Evolutionary conservation across 108 stramenopile species (phyloP).

Genomic region (Asterionellopsis glacialis): DNA sequence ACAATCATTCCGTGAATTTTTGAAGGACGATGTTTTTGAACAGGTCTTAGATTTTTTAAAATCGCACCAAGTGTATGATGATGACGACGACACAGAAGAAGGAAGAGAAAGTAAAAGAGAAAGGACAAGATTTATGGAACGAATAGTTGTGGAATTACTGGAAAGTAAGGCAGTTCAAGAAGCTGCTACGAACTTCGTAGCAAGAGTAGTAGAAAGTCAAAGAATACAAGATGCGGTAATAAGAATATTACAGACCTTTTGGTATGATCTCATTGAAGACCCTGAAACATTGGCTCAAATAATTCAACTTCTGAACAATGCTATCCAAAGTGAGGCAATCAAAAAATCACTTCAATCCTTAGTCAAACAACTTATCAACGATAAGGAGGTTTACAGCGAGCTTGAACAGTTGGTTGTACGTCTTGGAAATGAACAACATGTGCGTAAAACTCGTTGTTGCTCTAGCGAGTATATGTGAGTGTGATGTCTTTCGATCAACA

Average conservation of each 20-base stretch:
- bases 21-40: background rate
- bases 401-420: constrained; percentile 54
- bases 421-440: constrained; percentile 59
- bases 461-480: too few species aligned
- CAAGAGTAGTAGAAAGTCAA: constrained; percentile 48
- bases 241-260: constrained; percentile 52
- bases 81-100: too few species aligned
- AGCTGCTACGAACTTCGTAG: constrained; percentile 32
- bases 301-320: constrained; percentile 55
- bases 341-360: constrained; percentile 53
- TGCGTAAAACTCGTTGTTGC: constrained; percentile 6
- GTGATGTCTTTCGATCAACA: background rate
- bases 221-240: constrained; percentile 64
- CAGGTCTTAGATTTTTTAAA: background rate
- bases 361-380: constrained; percentile 59
- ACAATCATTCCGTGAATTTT: background rate
- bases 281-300: constrained; percentile 68
- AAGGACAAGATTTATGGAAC: too few species aligned
- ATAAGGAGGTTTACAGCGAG: constrained; percentile 70
- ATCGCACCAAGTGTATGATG: too few species aligned
- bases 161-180: constrained; percentile 36
- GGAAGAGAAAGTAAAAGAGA: too few species aligned
- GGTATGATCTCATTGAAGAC: constrained; percentile 71
- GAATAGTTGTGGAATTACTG: constrained; percentile 3
- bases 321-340: constrained; percentile 64